phyloP scores from a whole-genome alignment of 1,284 basidiomycete genomes.

The Puccinia triticina region DNA sequence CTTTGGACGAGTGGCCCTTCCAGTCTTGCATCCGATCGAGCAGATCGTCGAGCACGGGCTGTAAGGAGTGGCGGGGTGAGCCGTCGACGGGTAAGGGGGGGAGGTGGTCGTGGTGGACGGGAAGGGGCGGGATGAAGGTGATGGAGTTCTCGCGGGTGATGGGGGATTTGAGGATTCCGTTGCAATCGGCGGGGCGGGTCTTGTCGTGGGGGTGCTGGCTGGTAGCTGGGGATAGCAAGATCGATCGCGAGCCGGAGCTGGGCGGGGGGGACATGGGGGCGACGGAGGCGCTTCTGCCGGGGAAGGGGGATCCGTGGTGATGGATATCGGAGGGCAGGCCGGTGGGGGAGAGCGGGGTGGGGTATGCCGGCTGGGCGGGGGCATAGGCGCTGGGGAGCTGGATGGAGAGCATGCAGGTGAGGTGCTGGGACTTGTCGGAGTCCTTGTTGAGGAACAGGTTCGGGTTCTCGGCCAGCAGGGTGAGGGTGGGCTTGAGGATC shows the following conservation, averaged over 20 bases:
- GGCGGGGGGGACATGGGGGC: conserved; percentile 3
- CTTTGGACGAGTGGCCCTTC: conserved; percentile 72
- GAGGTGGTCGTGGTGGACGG: conserved; percentile 21
- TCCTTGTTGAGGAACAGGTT: conserved; percentile 30
- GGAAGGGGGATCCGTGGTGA: neutral
- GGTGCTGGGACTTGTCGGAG: conserved; percentile 31
- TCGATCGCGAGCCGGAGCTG: neutral
- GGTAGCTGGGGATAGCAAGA: neutral
- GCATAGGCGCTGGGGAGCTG: conserved; percentile 8
- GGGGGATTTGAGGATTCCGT: neutral
- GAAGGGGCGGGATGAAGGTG: conserved; percentile 8
- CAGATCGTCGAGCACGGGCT: conserved; percentile 33
- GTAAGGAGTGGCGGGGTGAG: conserved; percentile 7
- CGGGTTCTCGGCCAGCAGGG: conserved; percentile 16
- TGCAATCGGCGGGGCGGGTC: neutral
- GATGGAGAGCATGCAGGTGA: conserved; percentile 43
- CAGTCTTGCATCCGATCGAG: conserved; percentile 33
- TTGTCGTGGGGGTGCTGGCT: neutral
- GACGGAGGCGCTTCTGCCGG: neutral
- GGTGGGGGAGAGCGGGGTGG: neutral
- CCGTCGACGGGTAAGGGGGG: conserved; percentile 17
- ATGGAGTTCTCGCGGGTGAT: neutral
- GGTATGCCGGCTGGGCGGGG: neutral
- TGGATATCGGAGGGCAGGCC: neutral
- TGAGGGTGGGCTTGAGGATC: conserved; percentile 18